Evolutionary conservation across 108 stramenopile species (phyloP).

Genomic region (Cyclotella cryptica): DNA sequence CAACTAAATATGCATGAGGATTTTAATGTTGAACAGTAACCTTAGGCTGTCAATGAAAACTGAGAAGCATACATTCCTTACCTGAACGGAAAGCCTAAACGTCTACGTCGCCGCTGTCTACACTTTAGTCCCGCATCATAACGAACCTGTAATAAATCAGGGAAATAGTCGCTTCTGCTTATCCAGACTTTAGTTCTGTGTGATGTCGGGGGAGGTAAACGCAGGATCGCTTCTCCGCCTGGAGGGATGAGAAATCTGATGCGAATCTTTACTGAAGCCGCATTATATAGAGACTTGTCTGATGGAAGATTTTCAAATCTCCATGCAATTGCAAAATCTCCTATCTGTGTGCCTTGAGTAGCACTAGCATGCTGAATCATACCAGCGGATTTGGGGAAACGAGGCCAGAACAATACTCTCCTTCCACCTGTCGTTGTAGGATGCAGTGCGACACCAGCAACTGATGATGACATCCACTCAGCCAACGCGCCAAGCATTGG

Average conservation of each 20-base stretch:
- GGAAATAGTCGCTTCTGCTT: neutral
- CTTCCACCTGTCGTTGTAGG: constrained; percentile 40
- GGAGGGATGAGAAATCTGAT: constrained; percentile 37
- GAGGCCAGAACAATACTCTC: constrained; percentile 38
- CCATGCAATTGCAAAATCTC: constrained; percentile 47
- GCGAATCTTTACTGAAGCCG: constrained; percentile 24
- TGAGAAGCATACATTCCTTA: too few species aligned
- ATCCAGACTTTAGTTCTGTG: constrained; percentile 3
- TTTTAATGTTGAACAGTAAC: too few species aligned
- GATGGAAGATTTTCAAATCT: constrained; percentile 33
- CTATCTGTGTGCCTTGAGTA: constrained; percentile 22
- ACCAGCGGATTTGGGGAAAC: constrained; percentile 37
- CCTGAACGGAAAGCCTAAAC: constrained; percentile 30
- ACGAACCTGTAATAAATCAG: constrained; percentile 2
- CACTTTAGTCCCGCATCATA: constrained; percentile 18
- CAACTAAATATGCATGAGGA: neutral
- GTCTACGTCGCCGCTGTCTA: neutral
- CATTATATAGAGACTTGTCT: constrained; percentile 8
- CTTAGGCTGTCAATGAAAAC: too few species aligned
- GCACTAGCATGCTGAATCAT: constrained; percentile 26
- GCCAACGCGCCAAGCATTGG: constrained; percentile 58
- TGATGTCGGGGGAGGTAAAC: constrained; percentile 18
- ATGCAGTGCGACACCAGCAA: constrained; percentile 42
- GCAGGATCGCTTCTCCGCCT: constrained; percentile 19
- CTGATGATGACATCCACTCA: constrained; percentile 53